Percentiles rank a stretch among this genome's conserved stretches.
Conservation (phyloP, 2,329 filamentous ascomycete species). For the Microcyclospora tardicrescens region DNA sequence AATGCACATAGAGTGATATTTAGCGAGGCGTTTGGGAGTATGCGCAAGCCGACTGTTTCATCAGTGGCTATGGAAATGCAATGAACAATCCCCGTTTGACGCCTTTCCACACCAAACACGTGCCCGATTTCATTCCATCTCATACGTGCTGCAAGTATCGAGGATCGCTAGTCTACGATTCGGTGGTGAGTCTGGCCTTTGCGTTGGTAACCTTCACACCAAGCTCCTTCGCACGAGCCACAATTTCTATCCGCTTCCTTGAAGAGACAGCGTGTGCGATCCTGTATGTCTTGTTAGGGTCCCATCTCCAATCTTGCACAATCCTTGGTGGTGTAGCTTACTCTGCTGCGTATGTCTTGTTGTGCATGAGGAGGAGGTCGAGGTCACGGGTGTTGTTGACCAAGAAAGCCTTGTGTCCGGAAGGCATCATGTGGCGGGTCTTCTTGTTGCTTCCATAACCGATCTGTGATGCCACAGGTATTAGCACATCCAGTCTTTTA, state of each 20-base stretch:
- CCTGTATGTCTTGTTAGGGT: slow-evolving; percentile 36
- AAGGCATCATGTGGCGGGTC: slow-evolving; percentile 97
- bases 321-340: slow-evolving; percentile 41
- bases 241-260: slow-evolving; percentile 96
- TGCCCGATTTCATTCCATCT: neutral
- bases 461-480: slow-evolving; percentile 48
- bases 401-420: slow-evolving; percentile 98
- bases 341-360: slow-evolving; percentile 97
- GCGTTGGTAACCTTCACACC: slow-evolving; percentile 99
- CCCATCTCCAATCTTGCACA: no score
- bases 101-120: slow-evolving; percentile 2
- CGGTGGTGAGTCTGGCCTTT: slow-evolving; percentile 97
- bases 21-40: slow-evolving; percentile 21
- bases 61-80: slow-evolving; percentile 1
- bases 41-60: slow-evolving; percentile 4
- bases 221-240: slow-evolving; percentile 92
- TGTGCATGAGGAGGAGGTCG: slow-evolving; percentile 99
- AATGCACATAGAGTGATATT: slow-evolving; percentile 1
- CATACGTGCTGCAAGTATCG: neutral
- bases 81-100: neutral
- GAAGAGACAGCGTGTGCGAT: slow-evolving; percentile 97
- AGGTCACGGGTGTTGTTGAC: slow-evolving; percentile 94
- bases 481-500: slow-evolving; percentile 2
- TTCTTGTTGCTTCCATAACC: slow-evolving; percentile 99
- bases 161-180: slow-evolving; percentile 41